Percentiles rank a stretch among this genome's conserved stretches.
These are phyloP conservation scores for Dunaliella primolecta DNA, from an alignment of 139 green algal genomes.

Conservation along the genomic window DNA sequence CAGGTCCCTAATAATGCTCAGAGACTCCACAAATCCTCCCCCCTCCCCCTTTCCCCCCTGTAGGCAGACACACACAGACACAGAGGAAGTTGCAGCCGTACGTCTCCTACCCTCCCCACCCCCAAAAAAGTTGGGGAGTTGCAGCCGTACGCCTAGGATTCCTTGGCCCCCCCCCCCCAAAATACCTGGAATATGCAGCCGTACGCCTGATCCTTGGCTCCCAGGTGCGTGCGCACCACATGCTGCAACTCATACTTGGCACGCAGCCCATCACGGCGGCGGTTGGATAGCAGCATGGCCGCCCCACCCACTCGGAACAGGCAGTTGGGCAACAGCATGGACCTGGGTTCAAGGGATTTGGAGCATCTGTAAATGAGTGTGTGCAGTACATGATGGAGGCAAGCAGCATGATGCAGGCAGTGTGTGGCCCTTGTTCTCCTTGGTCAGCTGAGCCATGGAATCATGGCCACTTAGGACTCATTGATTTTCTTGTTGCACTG, in stretches of 20 bases:
- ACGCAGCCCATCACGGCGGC: conserved; percentile 57
- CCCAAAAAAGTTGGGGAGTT: no score
- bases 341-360: conserved; percentile 22
- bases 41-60: no score
- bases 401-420: not conserved
- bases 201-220: conserved; percentile 83
- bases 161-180: no score
- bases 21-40: no score
- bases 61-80: no score
- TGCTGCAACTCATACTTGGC: conserved; percentile 86
- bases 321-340: conserved; percentile 97
- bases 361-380: not conserved
- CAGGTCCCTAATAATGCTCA: no score
- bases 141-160: no score
- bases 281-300: conserved; percentile 93
- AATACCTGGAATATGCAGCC: conserved; percentile 68
- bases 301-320: conserved; percentile 92
- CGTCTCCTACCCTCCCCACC: no score
- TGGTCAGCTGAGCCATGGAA: no score
- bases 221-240: conserved; percentile 85
- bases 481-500: no score
- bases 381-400: not conserved
- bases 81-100: no score
- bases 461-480: no score
- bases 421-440: not conserved